Base-by-base conservation (phyloP, 805 yeast genomes). In the Sungouiella thailandica region DNA sequence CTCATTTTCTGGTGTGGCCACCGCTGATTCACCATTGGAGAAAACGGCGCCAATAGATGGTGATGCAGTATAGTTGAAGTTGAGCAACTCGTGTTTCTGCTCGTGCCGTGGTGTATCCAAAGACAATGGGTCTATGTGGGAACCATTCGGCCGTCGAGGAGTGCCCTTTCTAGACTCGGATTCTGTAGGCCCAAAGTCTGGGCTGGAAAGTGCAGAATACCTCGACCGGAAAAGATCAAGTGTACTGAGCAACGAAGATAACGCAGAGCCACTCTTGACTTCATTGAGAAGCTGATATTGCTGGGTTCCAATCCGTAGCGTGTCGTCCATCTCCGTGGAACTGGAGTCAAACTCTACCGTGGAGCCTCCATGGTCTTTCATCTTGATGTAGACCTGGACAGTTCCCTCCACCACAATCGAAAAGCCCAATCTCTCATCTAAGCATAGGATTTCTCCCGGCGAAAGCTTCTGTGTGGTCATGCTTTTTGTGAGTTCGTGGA, bases 391-490 rank as follows among this genome's bases (percentile, higher is more conserved):
- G 0, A 93, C 83, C 50, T 85, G 88, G 31, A 90, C 75, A 9
- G 79, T 72, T 1, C 98, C 98, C 47, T 89, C 97, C 1, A 89
- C 95, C 15, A 90, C 95, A 28, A 93, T 83, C 23, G 93, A 79
- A 49, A 93, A 89, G 1, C 97, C 97, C 5, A 82, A 64, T 5
- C 78, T 73, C 32, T 82, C 85, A 40, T 83, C 86, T 25, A 90
- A 58, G 31, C 78, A 70, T 22, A 93, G 60, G 7, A 83, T 70
- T 53, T 90, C 97, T 23, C 86, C 90, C 4, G 75, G 72, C 17
- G 79, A 79, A 24, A 90, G 55, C 40, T 84, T 82, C 52, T 86
- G 87, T 1, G 97, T 90, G 34, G 85, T 85, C 86, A 90, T 87
- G 40, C 83, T 83, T 52, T 84, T 81, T 3, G 97, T 89, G 47